These are phyloP conservation scores for Xerocomus alliaceus DNA, from an alignment of 1,284 basidiomycete species.

Conservation along the genomic window DNA sequence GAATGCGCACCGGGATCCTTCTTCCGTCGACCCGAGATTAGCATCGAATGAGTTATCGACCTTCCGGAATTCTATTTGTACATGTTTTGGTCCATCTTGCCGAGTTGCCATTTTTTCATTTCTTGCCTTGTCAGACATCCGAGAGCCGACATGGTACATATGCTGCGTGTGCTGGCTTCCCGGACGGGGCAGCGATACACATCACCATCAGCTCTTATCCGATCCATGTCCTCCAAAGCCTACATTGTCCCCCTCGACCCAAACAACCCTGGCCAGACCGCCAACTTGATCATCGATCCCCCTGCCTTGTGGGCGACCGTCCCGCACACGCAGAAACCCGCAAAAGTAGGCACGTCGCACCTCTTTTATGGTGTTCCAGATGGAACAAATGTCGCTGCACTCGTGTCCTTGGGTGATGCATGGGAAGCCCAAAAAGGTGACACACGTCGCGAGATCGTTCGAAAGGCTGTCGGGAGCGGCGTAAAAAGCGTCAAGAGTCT, in stretches of 20 bases:
- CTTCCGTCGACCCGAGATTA: too few relatives aligned
- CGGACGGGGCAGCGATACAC: conserved; percentile 27
- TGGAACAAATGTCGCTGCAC: conserved; percentile 51
- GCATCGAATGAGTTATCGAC: too few relatives aligned
- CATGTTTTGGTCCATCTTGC: not conserved
- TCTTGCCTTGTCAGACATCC: conserved; percentile 17
- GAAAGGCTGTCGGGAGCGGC: conserved; percentile 70
- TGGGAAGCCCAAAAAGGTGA: conserved; percentile 57
- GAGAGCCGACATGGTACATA: conserved; percentile 33
- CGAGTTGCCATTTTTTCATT: not conserved
- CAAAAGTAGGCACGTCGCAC: conserved; percentile 68
- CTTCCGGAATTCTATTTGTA: not conserved
- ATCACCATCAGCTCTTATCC: conserved; percentile 28
- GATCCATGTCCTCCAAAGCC: conserved; percentile 48
- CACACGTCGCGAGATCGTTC: conserved; percentile 65
- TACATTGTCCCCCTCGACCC: conserved; percentile 55
- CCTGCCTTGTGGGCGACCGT: conserved; percentile 52
- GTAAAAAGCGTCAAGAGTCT: conserved; percentile 69
- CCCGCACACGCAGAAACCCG: conserved; percentile 52
- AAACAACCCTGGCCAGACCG: conserved; percentile 34
- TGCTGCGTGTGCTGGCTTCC: conserved; percentile 22
- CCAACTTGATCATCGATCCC: conserved; percentile 41
- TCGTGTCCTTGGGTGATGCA: conserved; percentile 69
- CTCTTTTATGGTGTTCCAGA: conserved; percentile 63
- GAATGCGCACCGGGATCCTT: too few relatives aligned